Conservation (phyloP, 1,284 basidiomycete genomes). For the Naganishia albida region DNA sequence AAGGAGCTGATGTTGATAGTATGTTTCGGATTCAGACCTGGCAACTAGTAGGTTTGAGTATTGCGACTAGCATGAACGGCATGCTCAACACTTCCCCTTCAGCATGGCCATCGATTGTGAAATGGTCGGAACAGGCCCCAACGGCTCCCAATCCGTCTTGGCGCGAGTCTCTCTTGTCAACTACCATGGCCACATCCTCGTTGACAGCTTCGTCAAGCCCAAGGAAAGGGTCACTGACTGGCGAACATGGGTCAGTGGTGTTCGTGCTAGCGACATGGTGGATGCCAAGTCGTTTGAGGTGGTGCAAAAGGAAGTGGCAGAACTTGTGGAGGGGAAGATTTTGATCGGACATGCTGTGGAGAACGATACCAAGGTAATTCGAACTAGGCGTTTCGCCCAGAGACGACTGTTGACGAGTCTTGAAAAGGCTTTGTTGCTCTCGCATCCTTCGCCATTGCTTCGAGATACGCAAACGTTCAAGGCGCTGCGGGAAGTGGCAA, state of each 20-base stretch:
- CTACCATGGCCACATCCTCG: conserved; percentile 74
- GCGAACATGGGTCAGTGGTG: conserved; percentile 86
- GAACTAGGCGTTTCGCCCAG: neutral
- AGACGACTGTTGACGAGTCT: neutral
- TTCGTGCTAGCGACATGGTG: conserved; percentile 73
- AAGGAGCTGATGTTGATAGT: neutral
- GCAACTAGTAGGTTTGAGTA: conserved; percentile 26
- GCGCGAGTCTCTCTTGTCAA: conserved; percentile 93
- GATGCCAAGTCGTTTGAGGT: conserved; percentile 78
- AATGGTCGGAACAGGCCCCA: conserved; percentile 91
- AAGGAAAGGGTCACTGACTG: conserved; percentile 90
- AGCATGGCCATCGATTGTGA: conserved; percentile 84
- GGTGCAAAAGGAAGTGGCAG: conserved; percentile 77
- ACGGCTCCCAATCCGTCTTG: conserved; percentile 76
- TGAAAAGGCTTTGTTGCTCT: conserved; percentile 76
- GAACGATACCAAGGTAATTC: conserved; percentile 80
- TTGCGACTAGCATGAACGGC: neutral
- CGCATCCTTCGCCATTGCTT: conserved; percentile 74
- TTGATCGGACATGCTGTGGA: conserved; percentile 92
- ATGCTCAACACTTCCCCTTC: neutral
- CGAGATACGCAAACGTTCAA: conserved; percentile 77
- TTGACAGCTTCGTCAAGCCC: conserved; percentile 87
- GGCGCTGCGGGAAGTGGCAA: conserved; percentile 58
- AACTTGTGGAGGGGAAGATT: conserved; percentile 74
- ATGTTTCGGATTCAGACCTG: conserved; percentile 8